Evolutionary conservation across 2,329 filamentous ascomycete genomes (phyloP).

Genomic region (Pochonia chlamydosporia): DNA sequence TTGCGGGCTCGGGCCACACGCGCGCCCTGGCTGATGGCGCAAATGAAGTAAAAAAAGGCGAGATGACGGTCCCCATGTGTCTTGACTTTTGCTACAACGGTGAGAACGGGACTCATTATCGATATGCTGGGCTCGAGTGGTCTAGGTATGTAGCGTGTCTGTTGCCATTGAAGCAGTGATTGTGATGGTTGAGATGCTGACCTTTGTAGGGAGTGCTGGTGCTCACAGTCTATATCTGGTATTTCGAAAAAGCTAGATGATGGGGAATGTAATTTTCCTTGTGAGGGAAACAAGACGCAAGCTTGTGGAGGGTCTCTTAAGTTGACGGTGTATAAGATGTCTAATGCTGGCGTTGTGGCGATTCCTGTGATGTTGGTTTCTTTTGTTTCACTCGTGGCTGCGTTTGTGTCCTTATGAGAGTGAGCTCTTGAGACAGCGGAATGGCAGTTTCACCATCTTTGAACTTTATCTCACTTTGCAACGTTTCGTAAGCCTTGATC

Average conservation of each 20-base stretch:
- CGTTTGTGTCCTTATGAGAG: background rate
- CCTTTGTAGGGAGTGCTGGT: conserved; percentile 51
- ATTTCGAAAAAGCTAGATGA: conserved; percentile 42
- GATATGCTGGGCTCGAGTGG: conserved; percentile 51
- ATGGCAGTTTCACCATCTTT: no score
- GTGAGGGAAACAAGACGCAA: conserved; percentile 44
- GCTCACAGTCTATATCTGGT: conserved; percentile 41
- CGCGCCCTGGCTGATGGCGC: conserved; percentile 41
- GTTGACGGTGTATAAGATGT: conserved; percentile 37
- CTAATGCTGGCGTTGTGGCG: conserved; percentile 6
- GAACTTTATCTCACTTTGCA: no score
- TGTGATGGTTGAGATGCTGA: no score
- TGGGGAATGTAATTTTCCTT: conserved; percentile 42
- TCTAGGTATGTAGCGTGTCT: conserved; percentile 28
- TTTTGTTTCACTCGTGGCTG: background rate
- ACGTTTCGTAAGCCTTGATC: background rate
- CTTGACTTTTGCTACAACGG: conserved; percentile 42
- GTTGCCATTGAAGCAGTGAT: no score
- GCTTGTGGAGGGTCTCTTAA: conserved; percentile 50
- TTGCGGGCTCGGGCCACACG: conserved; percentile 32
- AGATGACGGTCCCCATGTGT: conserved; percentile 48
- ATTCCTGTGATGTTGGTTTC: background rate
- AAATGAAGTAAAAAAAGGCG: conserved; percentile 32
- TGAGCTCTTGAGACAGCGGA: background rate
- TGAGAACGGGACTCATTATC: conserved; percentile 26